Evolutionary conservation across 2,329 filamentous ascomycete genomes (phyloP).

Genomic region (Graphiopsis chlorocephala): DNA sequence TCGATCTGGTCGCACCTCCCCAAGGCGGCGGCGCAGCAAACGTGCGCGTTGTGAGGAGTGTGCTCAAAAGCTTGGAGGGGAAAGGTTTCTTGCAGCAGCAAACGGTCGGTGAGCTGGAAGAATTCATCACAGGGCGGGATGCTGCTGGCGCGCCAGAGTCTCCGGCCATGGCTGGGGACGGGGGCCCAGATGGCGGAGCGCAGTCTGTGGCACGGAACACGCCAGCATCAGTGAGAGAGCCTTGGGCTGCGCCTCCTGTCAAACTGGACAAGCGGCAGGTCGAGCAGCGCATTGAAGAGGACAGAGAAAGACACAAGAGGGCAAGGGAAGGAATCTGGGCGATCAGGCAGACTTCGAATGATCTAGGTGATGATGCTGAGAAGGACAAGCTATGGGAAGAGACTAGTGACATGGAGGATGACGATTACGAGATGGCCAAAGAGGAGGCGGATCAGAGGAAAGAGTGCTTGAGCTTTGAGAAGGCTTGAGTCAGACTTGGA

Average conservation of each 20-base stretch:
- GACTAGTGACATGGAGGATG: constrained; percentile 79
- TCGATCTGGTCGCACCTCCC: constrained; percentile 86
- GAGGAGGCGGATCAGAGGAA: constrained; percentile 67
- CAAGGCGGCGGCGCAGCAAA: constrained; percentile 88
- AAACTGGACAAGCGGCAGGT: constrained; percentile 81
- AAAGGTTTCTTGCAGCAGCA: constrained; percentile 73
- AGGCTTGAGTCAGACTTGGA: neutral
- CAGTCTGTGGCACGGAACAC: constrained; percentile 20
- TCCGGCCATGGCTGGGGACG: constrained; percentile 17
- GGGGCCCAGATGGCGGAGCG: neutral
- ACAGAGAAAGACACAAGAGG: constrained; percentile 90
- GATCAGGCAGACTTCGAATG: constrained; percentile 49
- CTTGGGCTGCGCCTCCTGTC: constrained; percentile 26
- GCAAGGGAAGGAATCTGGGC: constrained; percentile 92
- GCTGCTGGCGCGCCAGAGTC: constrained; percentile 23
- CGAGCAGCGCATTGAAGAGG: constrained; percentile 95
- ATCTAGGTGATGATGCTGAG: constrained; percentile 62
- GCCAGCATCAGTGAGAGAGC: constrained; percentile 21
- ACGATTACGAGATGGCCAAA: constrained; percentile 72
- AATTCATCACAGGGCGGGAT: constrained; percentile 77
- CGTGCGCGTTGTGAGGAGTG: constrained; percentile 77
- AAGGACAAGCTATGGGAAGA: constrained; percentile 83
- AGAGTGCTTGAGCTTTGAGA: constrained; percentile 45
- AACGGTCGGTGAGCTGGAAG: constrained; percentile 76
- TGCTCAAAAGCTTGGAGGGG: constrained; percentile 52